Conservation (phyloP, 768 basidiomycete species). For the Agrocybe chaxingu region DNA sequence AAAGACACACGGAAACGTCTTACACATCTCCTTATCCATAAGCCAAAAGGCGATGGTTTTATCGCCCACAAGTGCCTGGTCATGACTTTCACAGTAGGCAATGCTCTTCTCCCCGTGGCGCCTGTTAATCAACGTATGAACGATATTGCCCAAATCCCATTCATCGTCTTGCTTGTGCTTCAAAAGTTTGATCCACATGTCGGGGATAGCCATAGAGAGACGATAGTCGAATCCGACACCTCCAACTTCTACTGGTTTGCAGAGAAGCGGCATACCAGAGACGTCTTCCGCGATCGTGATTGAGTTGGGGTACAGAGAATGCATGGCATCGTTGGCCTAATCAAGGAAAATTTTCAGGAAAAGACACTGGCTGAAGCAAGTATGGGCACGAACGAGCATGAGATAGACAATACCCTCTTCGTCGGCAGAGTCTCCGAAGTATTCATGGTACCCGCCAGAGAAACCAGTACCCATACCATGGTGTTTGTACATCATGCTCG, state of each 20-base stretch:
- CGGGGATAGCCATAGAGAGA: conserved; percentile 96
- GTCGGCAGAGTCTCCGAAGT: conserved; percentile 86
- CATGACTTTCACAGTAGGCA: conserved; percentile 93
- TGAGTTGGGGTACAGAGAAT: conserved; percentile 70
- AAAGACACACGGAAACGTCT: conserved; percentile 20
- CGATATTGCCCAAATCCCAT: conserved; percentile 87
- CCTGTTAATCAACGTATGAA: conserved; percentile 87
- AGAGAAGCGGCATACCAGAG: conserved; percentile 96
- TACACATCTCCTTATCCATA: conserved; percentile 99
- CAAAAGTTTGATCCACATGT: conserved; percentile 99
- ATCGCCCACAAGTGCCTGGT: conserved; percentile 97
- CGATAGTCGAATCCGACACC: conserved; percentile 98
- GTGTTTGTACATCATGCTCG: conserved; percentile 98
- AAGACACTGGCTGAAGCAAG: conserved; percentile 7
- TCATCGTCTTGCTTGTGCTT: conserved; percentile 86
- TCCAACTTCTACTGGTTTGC: conserved; percentile 72
- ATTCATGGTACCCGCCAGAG: conserved; percentile 97
- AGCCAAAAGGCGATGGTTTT: conserved; percentile 99
- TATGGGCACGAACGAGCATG: conserved; percentile 73
- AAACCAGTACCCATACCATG: conserved; percentile 98
- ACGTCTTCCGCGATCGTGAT: conserved; percentile 99
- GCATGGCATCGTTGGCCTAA: conserved; percentile 91
- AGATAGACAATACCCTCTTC: conserved; percentile 91
- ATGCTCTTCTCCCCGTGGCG: conserved; percentile 88
- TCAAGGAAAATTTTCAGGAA: not conserved